Evolutionary conservation across 768 basidiomycete genomes (phyloP).

Genomic region (Boletus pseudopeckii): DNA sequence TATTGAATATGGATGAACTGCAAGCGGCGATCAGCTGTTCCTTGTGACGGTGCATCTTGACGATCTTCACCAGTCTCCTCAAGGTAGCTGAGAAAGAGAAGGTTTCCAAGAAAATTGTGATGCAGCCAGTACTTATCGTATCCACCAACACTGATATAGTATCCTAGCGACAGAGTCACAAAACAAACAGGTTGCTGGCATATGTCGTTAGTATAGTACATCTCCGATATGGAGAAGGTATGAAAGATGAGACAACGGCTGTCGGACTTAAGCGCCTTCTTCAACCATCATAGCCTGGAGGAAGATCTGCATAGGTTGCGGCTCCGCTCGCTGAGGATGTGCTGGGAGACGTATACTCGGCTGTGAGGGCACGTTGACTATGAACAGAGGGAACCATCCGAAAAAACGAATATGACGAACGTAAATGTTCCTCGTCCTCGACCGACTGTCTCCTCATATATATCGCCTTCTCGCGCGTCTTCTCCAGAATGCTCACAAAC

Average conservation of each 20-base stretch:
- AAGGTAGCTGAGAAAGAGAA: background rate
- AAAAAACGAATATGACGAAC: constrained; percentile 20
- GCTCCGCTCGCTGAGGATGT: constrained; percentile 16
- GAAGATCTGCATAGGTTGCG: constrained; percentile 23
- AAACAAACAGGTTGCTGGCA: background rate
- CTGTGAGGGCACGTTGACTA: constrained; percentile 10
- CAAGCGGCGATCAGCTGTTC: background rate
- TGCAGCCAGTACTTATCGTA: background rate
- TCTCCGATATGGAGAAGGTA: background rate
- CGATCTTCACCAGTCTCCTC: too few species aligned
- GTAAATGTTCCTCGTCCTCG: constrained; percentile 33
- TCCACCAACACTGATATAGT: background rate
- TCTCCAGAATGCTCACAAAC: constrained; percentile 70
- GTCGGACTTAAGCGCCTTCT: background rate
- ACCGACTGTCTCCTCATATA: constrained; percentile 64
- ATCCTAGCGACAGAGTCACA: background rate
- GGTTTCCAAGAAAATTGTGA: background rate
- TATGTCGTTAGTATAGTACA: background rate
- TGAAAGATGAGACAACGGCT: background rate
- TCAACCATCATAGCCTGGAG: constrained; percentile 30
- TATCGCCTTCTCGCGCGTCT: constrained; percentile 70
- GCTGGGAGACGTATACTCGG: constrained; percentile 29
- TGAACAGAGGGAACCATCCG: background rate
- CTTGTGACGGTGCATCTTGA: background rate
- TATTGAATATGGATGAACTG: background rate